phyloP scores from a whole-genome alignment of 192 early-diverging fungal genomes.

The Coemansia sp. region DNA sequence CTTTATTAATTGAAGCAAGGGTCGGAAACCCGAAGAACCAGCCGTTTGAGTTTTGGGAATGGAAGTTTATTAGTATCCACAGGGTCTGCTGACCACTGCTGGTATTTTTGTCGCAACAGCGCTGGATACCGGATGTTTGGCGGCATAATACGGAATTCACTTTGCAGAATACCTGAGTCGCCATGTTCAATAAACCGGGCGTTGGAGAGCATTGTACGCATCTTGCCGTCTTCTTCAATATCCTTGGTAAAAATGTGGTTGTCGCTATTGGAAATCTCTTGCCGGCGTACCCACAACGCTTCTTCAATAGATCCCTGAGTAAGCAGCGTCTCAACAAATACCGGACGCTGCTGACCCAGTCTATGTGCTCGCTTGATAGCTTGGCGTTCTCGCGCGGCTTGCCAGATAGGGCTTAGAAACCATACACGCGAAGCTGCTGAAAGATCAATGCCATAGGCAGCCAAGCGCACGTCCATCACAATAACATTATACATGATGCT shows the following conservation, averaged over 20 bases:
- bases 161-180: slow-evolving; percentile 8
- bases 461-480: slow-evolving; percentile 52
- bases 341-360: slow-evolving; percentile 62
- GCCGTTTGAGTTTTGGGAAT: slow-evolving; percentile 26
- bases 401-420: slow-evolving; percentile 73
- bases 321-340: slow-evolving; percentile 44
- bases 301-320: slow-evolving; percentile 43
- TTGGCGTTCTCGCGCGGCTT: slow-evolving; percentile 69
- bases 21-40: slow-evolving; percentile 15
- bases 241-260: slow-evolving; percentile 18
- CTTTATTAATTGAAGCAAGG: too few species aligned
- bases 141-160: slow-evolving; percentile 15
- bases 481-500: slow-evolving; percentile 46
- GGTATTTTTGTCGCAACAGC: slow-evolving; percentile 24
- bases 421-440: slow-evolving; percentile 70
- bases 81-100: slow-evolving; percentile 25
- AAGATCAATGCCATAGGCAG: slow-evolving; percentile 76
- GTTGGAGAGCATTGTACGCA: slow-evolving; percentile 41
- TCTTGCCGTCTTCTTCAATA: slow-evolving; percentile 50
- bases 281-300: slow-evolving; percentile 37
- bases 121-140: slow-evolving; percentile 27
- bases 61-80: slow-evolving; percentile 14
- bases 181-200: slow-evolving; percentile 22
- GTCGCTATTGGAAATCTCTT: slow-evolving; percentile 32
- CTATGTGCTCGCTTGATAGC: slow-evolving; percentile 86